Base-by-base conservation (phyloP, 768 basidiomycete species). In the Pulveroboletus sp. region DNA sequence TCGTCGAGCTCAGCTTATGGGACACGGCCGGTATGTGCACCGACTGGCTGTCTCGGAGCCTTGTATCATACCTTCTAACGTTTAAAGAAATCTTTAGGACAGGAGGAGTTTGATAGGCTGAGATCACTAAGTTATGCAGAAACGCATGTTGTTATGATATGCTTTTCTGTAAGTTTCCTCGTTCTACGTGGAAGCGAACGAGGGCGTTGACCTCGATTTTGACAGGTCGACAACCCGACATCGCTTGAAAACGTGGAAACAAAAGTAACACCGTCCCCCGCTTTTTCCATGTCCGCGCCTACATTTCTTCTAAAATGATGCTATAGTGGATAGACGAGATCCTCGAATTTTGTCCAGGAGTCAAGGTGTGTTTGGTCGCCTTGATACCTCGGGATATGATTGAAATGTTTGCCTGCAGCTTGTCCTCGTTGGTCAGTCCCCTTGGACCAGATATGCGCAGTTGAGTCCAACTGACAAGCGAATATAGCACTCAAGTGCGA, bases 121-220 rank as follows among this genome's bases (percentile, higher is more conserved):
- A 80, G 95, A 40, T 95, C 94, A 11, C 72, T 98, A n/a, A 91
- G 89, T 32, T 98, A 97, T 66, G 90, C 95, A 9, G 95, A 97
- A 68, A 97, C 95, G 1, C 90, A 97, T 70, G 87, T 97, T 50
- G 79, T 97, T 54, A 89, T 97, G 88, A 75, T 97, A 21, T 97
- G 95, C 69, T 97, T 97, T 67, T 95, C 94, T 32, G 92, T 91
- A 54, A 49, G 82, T 72, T 10, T 27, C 21, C n/a, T 5, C 2
- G 3, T 40, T 21, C 3, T 4, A 13, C 14, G n/a, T 2, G 3
- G 38, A 7, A 29, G 9, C n/a, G 7, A 25, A 16, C 19, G 13
- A 24, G 39, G 25, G 36, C 35, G 17, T 19, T 53, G 44, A 59
- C 17, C 20, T 25, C 14, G 36, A 5, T 43, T 27, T 23, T 16